These are phyloP conservation scores for Komagataella pastoris DNA, from an alignment of 805 yeast species.

Conservation along the genomic window DNA sequence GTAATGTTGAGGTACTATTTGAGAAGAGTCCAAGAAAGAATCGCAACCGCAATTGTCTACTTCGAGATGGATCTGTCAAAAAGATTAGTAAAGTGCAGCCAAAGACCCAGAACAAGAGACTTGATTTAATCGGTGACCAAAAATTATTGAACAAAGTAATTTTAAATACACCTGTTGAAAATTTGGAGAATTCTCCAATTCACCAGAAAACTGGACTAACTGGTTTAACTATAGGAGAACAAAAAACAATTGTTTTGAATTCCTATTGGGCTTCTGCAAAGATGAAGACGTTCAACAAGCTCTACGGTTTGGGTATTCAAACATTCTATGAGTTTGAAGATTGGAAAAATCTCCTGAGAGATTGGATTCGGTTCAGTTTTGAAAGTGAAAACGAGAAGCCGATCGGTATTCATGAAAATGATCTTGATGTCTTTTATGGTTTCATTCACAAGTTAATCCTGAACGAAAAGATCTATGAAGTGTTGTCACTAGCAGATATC, in stretches of 20 bases:
- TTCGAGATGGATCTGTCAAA: neutral
- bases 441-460: neutral
- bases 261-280: neutral
- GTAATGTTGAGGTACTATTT: constrained; percentile 10
- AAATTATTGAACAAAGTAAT: too few relatives aligned
- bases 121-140: neutral
- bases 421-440: neutral
- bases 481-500: neutral
- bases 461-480: neutral
- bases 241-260: neutral
- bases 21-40: neutral
- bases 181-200: neutral
- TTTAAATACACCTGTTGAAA: neutral
- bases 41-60: neutral
- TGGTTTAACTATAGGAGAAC: neutral
- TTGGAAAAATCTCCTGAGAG: neutral
- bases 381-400: neutral
- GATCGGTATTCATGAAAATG: neutral
- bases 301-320: neutral
- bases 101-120: neutral
- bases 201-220: neutral
- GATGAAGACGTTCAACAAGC: neutral
- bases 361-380: neutral
- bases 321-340: neutral
- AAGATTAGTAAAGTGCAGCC: neutral